Percentiles rank a stretch among this genome's conserved stretches.
Evolutionary conservation across 2,329 filamentous ascomycete genomes (phyloP).

Genomic region (Endocalyx cinctus): DNA sequence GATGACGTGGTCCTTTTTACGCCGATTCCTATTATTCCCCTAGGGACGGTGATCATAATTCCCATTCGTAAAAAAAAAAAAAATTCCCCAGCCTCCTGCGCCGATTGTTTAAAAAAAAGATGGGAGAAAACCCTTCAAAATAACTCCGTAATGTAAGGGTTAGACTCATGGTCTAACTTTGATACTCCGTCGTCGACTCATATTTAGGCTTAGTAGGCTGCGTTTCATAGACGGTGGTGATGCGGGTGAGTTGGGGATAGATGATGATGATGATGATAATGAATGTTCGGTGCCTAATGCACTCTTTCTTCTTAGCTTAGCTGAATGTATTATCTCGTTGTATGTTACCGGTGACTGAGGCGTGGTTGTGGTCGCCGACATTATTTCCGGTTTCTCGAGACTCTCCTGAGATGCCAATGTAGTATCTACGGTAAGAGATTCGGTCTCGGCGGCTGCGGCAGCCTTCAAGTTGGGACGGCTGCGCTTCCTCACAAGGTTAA

Average conservation of each 20-base stretch:
- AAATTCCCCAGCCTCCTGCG: too few species aligned
- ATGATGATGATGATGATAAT: constrained; percentile 18
- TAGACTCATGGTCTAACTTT: constrained; percentile 20
- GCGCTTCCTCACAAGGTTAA: constrained; percentile 51
- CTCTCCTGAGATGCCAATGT: constrained; percentile 26
- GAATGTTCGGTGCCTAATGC: too few species aligned
- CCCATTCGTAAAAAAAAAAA: too few species aligned
- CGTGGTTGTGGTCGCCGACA: constrained; percentile 19
- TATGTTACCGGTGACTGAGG: constrained; percentile 37
- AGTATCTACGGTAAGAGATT: constrained; percentile 16
- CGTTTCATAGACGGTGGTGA: constrained; percentile 22
- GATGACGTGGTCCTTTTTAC: too few species aligned
- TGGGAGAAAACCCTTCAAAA: too few species aligned
- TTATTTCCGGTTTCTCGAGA: constrained; percentile 19
- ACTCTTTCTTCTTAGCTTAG: too few species aligned
- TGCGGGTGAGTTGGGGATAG: constrained; percentile 14
- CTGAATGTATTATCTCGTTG: constrained; percentile 41
- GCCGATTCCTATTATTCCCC: too few species aligned
- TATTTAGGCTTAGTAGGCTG: constrained; percentile 30
- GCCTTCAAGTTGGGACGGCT: constrained; percentile 45
- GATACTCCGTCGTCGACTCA: constrained; percentile 37
- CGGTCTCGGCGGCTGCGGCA: constrained; percentile 25
- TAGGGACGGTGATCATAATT: too few species aligned
- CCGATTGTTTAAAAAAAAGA: too few species aligned
- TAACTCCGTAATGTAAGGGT: too few species aligned